Conservation (phyloP, 148 eudicot genomes). For the Selenicereus undatus region DNA sequence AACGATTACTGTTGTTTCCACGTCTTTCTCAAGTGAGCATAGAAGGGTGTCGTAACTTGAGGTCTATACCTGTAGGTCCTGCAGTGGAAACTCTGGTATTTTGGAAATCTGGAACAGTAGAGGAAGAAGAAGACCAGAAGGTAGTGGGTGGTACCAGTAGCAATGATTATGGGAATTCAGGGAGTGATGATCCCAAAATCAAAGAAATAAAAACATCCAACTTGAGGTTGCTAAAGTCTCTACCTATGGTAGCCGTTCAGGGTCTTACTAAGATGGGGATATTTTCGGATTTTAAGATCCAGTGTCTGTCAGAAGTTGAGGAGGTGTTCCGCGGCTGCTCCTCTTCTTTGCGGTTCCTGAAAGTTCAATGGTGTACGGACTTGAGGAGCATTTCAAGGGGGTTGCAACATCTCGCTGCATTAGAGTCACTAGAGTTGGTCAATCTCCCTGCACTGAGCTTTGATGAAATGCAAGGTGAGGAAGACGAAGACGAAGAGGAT, state of each 20-base stretch:
- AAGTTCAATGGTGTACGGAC: neutral
- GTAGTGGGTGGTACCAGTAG: neutral
- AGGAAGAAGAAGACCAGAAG: neutral
- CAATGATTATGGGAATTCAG: too few species aligned
- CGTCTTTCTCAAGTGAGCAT: conserved; percentile 8
- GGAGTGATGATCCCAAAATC: neutral
- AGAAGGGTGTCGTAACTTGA: neutral
- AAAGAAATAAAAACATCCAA: neutral
- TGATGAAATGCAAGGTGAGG: too few species aligned
- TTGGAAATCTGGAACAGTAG: too few species aligned
- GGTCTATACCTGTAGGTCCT: conserved; percentile 23
- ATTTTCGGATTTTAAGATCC: too few species aligned
- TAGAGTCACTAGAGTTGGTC: neutral
- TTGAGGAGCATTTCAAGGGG: conserved; percentile 16
- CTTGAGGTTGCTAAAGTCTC: conserved; percentile 3
- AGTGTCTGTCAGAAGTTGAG: too few species aligned
- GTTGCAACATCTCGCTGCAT: conserved; percentile 20
- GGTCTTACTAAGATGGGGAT: too few species aligned
- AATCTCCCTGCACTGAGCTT: too few species aligned
- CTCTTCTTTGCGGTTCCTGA: conserved; percentile 9
- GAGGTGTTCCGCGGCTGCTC: too few species aligned
- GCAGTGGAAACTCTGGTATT: neutral
- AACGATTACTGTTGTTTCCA: neutral
- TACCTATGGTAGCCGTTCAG: neutral
- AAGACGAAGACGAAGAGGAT: neutral